phyloP scores from a whole-genome alignment of 331 rosid genomes.

The Cydonia oblonga region DNA sequence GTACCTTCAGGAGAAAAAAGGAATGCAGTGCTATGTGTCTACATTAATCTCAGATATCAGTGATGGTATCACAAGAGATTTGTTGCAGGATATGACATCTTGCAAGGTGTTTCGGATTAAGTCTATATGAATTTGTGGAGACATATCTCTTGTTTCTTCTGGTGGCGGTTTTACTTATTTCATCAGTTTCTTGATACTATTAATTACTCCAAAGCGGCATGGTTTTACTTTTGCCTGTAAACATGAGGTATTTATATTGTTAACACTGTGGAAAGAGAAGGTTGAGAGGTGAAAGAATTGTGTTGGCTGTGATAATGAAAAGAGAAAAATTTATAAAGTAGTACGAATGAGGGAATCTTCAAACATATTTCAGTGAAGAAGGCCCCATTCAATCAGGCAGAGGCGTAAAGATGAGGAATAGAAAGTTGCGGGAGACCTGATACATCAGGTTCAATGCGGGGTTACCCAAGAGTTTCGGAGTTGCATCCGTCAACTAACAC shows the following conservation, averaged over 20 bases:
- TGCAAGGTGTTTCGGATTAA: neutral
- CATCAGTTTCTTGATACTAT: neutral
- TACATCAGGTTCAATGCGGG: neutral
- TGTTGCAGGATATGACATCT: neutral
- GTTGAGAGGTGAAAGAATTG: neutral
- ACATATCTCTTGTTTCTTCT: neutral
- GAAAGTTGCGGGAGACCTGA: neutral
- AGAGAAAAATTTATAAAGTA: neutral
- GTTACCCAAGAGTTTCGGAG: neutral
- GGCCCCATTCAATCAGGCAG: too few relatives aligned
- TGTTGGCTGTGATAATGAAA: neutral
- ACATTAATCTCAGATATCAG: neutral
- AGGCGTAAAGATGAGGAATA: too few relatives aligned
- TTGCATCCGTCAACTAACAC: neutral
- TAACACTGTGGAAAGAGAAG: neutral
- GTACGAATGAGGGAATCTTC: too few relatives aligned
- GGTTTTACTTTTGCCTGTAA: neutral
- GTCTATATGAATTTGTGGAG: neutral
- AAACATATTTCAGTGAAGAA: too few relatives aligned
- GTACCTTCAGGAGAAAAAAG: neutral
- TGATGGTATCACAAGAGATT: neutral
- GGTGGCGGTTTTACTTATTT: neutral
- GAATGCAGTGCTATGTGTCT: neutral
- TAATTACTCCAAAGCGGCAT: neutral
- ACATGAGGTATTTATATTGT: neutral